phyloP scores from a whole-genome alignment of 495 filamentous ascomycete species.

The Podospora pseudocomata region DNA sequence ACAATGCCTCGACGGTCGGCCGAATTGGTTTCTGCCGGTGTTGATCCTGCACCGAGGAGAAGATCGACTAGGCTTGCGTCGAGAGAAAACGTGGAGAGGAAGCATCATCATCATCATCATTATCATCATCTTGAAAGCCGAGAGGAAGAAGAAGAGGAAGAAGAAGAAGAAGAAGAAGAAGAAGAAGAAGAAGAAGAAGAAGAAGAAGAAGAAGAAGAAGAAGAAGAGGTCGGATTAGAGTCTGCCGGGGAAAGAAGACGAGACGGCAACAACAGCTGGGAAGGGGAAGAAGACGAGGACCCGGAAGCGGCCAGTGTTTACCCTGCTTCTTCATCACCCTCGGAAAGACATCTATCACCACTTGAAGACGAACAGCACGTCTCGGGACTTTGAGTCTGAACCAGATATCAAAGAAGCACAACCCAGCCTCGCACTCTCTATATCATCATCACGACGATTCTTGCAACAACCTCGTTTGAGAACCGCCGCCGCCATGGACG shows the following conservation, averaged over 20 bases:
- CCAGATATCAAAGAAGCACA: not conserved
- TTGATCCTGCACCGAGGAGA: not conserved
- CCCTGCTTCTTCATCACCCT: not conserved
- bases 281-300: not conserved
- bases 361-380: not conserved
- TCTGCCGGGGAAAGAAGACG: too few relatives aligned
- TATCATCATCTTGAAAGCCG: not conserved
- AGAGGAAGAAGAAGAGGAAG: not conserved
- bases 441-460: not conserved
- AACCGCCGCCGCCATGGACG: too few relatives aligned
- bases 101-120: not conserved
- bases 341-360: not conserved
- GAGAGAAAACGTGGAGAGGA: not conserved
- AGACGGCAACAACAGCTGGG: too few relatives aligned
- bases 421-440: not conserved
- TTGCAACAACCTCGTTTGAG: not conserved
- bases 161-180: too few relatives aligned
- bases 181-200: not conserved
- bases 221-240: too few relatives aligned
- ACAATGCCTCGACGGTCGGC: not conserved
- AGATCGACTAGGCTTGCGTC: not conserved
- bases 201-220: not conserved
- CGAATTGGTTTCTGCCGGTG: not conserved
- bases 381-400: not conserved
- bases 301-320: not conserved